Evolutionary conservation across 495 filamentous ascomycete genomes (phyloP), one percentile per base, ranked within the genome.

Genomic region (Staphylotrichum tortipilum): DNA sequence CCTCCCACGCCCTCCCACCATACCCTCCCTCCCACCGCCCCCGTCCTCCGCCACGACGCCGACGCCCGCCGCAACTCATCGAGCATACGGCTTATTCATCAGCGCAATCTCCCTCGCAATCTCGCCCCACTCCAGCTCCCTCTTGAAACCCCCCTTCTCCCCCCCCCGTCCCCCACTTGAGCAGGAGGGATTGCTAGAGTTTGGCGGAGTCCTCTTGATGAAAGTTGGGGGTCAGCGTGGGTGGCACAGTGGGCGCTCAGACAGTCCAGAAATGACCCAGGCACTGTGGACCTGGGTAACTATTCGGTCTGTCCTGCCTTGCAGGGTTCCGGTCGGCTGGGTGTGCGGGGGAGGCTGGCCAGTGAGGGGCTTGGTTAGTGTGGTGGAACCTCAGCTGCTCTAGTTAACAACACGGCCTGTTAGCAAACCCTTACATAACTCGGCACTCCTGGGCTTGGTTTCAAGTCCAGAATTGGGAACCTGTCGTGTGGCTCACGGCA

Each of bases 21-120:
- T 24, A 18, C 7, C 12, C 29, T 15, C 2, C 33, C 14, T 23
- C 30, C 18, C 15, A 30, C 14, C 8, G 7, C 30, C 11, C 22
- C 18, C 12, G 7, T 28, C 26, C 4, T 28, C 26, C 26, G 26
- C 26, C 6, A n/a, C 7, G 14, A 34, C 11, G 31, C 9, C n/a
- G 31, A 28, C n/a, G n/a, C n/a, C n/a, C n/a, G n/a, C n/a, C n/a
- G 21, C 18, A 9, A 15, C 51, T 46, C 35, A 72, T 53, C 75
- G 70, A 4, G 78, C 74, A 67, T 97, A 97, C n/a, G 92, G 92
- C 54, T 85, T 84, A 64, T 98, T 98, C 88, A 98, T 91, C 18
- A 86, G 74, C 1, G 92, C 91, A 48, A 98, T 85, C 71, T 97
- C 92, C 24, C 89, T 76, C 4, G 88, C 80, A 54, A 96, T 82